Base-by-base conservation (phyloP, 2,329 filamentous ascomycete genomes). In the Tolypocladium guangdongense region DNA sequence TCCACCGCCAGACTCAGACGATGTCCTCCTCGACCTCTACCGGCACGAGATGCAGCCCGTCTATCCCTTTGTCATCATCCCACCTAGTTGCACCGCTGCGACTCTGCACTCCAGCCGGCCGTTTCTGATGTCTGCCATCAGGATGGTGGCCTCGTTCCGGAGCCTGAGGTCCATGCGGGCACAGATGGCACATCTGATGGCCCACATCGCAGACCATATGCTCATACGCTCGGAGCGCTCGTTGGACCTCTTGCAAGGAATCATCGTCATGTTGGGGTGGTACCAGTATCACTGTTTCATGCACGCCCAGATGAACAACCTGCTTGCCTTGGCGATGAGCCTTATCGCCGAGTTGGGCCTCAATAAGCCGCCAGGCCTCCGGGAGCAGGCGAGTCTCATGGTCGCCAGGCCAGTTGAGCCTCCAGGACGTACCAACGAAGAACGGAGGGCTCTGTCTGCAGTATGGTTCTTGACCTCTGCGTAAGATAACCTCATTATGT, bases 241-340 rank as follows among this genome's bases (percentile, higher is more conserved):
- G 0, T 56, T 80, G 12, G 78, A 80, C 54, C 60, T 80, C 2
- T 62, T 80, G 0, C 68, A 75, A 52, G 74, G 75, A 0, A 70
- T 80, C 3, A 61, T 80, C 3, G 69, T 79, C 0, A 70, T 79
- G 30, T 57, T 77, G 2, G 72, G 72, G 0, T 80, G 72, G 69
- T 78, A 79, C 53, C 77, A 80, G 48, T 75, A 80, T 50, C 77
- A 80, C 59, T 80, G 77, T 57, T 70, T 78, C 56, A 69, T 75
- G 62, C 77, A 80, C 51, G 69, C 72, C 0, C 78, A 81, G 55
- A 61, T 81, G 14, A 73, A 74, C 58, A 79, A 77, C 51, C 64
- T 81, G 3, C 61, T 80, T 3, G 69, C 74, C 10, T 58, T 82
- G 22, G 74, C 77, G 1, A 63, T 70, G 14, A 76, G 73, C 5